Percentiles rank a stretch among this genome's conserved stretches.
Conservation (phyloP, 2,329 filamentous ascomycete genomes). For the Ceratocystis papillata region DNA sequence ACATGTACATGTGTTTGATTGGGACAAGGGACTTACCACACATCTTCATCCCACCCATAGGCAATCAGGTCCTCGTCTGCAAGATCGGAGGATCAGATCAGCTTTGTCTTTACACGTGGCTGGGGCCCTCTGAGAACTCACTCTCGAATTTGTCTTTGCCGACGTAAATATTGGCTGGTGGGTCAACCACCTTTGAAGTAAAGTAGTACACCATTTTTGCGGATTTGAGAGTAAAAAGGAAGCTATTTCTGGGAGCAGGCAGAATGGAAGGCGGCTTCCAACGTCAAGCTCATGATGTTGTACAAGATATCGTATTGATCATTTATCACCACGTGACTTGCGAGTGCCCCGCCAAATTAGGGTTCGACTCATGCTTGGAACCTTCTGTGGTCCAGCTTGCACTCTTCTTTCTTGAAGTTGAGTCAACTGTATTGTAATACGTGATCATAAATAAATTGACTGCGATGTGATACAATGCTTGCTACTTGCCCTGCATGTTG, state of each 20-base stretch:
- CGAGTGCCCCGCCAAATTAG: neutral
- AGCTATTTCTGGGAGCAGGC: neutral
- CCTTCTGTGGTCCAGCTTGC: neutral
- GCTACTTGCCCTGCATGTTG: too few relatives aligned
- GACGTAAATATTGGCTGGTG: conserved; percentile 81
- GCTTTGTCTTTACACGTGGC: neutral
- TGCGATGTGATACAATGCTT: too few relatives aligned
- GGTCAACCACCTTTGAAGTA: conserved; percentile 71
- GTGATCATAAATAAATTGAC: too few relatives aligned
- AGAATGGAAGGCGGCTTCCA: neutral
- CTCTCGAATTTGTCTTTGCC: conserved; percentile 99
- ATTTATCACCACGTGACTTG: conserved; percentile 14
- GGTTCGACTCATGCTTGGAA: neutral
- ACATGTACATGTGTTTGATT: too few relatives aligned
- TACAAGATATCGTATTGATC: neutral
- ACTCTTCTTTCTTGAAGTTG: too few relatives aligned
- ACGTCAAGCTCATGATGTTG: neutral
- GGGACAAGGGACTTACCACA: conserved; percentile 54
- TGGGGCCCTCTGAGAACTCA: conserved; percentile 37
- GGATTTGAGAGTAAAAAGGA: neutral
- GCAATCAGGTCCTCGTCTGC: conserved; percentile 94
- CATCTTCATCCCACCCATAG: conserved; percentile 86
- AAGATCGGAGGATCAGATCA: neutral
- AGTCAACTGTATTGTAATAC: too few relatives aligned
- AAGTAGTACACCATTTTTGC: conserved; percentile 85